Evolutionary conservation across 148 eudicot species (phyloP).

Genomic region (Chenopodium album): DNA sequence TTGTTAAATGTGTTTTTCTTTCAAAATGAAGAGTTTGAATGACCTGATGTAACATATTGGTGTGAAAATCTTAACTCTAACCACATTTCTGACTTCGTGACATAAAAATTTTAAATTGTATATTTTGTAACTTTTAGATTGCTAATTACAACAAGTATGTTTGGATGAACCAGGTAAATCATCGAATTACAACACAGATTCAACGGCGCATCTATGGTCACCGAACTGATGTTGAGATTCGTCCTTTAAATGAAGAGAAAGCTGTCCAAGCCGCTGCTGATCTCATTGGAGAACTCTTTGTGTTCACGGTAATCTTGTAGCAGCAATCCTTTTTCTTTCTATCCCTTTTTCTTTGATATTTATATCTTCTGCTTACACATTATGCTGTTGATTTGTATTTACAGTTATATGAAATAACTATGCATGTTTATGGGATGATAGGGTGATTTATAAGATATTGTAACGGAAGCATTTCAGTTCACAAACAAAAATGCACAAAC

Average conservation of each 20-base stretch:
- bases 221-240: slow-evolving; percentile 84
- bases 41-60: not conserved
- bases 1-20: not conserved
- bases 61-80: not conserved
- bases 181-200: slow-evolving; percentile 66
- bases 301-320: slow-evolving; percentile 57
- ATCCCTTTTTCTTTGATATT: too few species aligned
- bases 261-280: slow-evolving; percentile 95
- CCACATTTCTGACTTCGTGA: too few species aligned
- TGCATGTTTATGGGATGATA: too few species aligned
- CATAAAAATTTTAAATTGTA: not conserved
- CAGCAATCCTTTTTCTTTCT: not conserved
- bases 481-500: too few species aligned
- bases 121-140: not conserved
- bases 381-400: too few species aligned
- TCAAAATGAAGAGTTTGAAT: not conserved
- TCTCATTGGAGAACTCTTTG: slow-evolving; percentile 81
- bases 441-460: too few species aligned
- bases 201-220: slow-evolving; percentile 85
- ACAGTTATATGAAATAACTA: too few species aligned
- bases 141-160: not conserved
- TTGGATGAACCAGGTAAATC: slow-evolving; percentile 58
- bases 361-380: too few species aligned
- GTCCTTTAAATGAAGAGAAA: slow-evolving; percentile 81
- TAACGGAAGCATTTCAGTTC: too few species aligned